Base-by-base conservation (phyloP, 2,329 filamentous ascomycete genomes). In the Colletotrichum euphorbiae region DNA sequence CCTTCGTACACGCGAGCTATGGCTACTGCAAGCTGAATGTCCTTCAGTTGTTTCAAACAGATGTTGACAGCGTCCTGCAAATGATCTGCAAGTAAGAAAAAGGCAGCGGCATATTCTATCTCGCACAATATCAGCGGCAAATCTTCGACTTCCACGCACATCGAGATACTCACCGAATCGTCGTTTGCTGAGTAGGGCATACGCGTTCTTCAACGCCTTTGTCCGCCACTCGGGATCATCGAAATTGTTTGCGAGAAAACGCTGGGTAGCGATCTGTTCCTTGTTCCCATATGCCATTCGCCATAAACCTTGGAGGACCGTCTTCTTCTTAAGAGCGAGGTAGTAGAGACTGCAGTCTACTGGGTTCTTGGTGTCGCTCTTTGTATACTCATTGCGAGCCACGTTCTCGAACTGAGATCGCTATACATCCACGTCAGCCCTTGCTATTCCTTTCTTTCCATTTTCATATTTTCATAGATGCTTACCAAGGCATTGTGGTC, bases 311-410 rank as follows among this genome's bases (percentile, higher is more conserved):
- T 97, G 88, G 1, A 99, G 86, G 0, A 98, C 91, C 2, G 91
- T 86, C 78, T 99, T 99, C 82, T 98, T 98, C 72, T 87, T 88
- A 12, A 99, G 85, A 0, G 97, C 95, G 17, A 99, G 85, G 77
- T 98, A 99, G 80, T 92, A 97, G 8, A 99, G 82, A 71, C 91
- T 93, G 79, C 96, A 98, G 74, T 97, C 92, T 8, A 97, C 89
- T 0, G 96, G 96, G 73, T 97, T 95, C 77, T 94, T 96, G 65
- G 92, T 87, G 36, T 97, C 93, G 21, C 89, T 90, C 72, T 93
- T 93, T 15, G 93, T 94, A 78, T 98, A 99, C 75, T 98, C 94
- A 71, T 96, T 97, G 48, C 94, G 90, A 33, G 94, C 97, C 50
- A 99, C 88, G n/a, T 89, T 81, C 77, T 99, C 96, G 71, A 99